phyloP scores from a whole-genome alignment of 805 yeast genomes.

The Starmerella asiatica region DNA sequence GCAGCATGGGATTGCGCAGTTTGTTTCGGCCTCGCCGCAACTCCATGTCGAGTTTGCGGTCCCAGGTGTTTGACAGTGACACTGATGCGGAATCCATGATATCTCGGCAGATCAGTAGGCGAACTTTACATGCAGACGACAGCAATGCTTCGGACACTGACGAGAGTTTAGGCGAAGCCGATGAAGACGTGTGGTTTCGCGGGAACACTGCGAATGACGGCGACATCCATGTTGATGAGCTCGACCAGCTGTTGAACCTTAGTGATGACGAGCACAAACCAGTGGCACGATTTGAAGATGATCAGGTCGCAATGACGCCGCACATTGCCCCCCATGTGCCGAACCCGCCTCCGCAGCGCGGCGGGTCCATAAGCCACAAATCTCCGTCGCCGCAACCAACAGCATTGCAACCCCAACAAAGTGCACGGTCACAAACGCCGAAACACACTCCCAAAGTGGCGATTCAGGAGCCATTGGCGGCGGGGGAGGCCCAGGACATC shows the following conservation, averaged over 20 bases:
- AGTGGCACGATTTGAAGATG: too few relatives aligned
- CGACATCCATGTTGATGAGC: constrained; percentile 83
- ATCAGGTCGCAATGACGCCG: neutral
- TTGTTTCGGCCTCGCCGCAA: constrained; percentile 11
- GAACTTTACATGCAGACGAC: constrained; percentile 18
- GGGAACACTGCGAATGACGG: constrained; percentile 41
- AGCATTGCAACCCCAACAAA: neutral
- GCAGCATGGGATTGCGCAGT: neutral
- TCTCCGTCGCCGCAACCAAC: neutral
- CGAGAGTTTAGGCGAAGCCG: constrained; percentile 56
- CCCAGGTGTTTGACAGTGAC: constrained; percentile 11
- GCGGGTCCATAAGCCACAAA: too few relatives aligned
- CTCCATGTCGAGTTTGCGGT: constrained; percentile 11
- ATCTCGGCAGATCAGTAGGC: constrained; percentile 6
- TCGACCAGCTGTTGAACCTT: constrained; percentile 32
- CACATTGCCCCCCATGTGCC: neutral
- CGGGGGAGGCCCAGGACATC: neutral
- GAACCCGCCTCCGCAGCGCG: neutral
- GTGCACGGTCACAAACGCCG: neutral
- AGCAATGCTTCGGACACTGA: constrained; percentile 24
- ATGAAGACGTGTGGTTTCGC: constrained; percentile 96
- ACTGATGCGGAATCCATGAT: constrained; percentile 3
- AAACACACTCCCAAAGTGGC: too few relatives aligned
- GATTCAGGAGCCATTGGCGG: neutral
- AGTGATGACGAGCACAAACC: constrained; percentile 14